Conservation (phyloP, 768 basidiomycete genomes). For the Amanita inopinata region DNA sequence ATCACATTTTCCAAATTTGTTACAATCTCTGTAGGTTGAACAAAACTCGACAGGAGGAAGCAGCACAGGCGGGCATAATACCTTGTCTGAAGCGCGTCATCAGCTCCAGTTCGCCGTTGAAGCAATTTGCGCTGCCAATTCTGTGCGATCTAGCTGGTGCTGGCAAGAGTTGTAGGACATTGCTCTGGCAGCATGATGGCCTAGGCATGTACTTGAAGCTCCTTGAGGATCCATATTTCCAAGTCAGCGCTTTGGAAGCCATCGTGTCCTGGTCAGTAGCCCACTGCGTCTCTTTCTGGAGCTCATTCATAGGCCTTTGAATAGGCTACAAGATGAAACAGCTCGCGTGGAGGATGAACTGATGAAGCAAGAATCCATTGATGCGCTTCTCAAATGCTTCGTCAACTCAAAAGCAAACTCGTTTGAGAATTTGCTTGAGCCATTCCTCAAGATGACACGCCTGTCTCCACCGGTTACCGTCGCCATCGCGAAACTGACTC, state of each 20-base stretch:
- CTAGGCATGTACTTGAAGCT: conserved; percentile 69
- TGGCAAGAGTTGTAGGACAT: conserved; percentile 81
- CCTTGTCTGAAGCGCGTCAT: conserved; percentile 87
- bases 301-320: neutral
- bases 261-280: conserved; percentile 72
- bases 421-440: conserved; percentile 88
- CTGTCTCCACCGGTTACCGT: conserved; percentile 67
- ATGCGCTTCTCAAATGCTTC: conserved; percentile 69
- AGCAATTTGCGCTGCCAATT: conserved; percentile 95
- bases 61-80: conserved; percentile 91
- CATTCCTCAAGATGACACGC: conserved; percentile 86
- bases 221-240: conserved; percentile 82
- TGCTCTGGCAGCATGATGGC: conserved; percentile 94
- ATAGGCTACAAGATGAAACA: conserved; percentile 91
- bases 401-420: conserved; percentile 79
- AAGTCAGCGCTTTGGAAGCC: conserved; percentile 85
- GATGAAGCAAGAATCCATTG: conserved; percentile 52
- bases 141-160: conserved; percentile 94
- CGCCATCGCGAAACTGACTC: conserved; percentile 62
- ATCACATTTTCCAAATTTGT: conserved; percentile 95
- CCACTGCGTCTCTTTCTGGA: neutral
- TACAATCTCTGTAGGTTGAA: conserved; percentile 94
- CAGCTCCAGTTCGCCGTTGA: conserved; percentile 81
- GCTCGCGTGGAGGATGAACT: conserved; percentile 88
- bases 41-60: conserved; percentile 93